These are phyloP conservation scores for Lentinula novae-zelandiae DNA, from an alignment of 1,284 basidiomycete genomes.

Conservation along the genomic window DNA sequence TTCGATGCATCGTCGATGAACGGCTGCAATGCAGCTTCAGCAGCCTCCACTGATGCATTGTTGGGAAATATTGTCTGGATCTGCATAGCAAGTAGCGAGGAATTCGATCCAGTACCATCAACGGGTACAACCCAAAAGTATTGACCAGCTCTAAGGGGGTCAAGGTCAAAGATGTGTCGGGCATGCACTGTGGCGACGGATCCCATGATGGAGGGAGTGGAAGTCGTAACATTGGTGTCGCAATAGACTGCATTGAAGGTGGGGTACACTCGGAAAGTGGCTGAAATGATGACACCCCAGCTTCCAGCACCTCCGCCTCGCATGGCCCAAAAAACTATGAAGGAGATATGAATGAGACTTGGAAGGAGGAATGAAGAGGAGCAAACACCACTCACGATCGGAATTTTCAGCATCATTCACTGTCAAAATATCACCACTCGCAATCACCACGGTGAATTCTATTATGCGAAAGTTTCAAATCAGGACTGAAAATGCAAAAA, in stretches of 20 bases:
- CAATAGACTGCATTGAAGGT: constrained; percentile 25
- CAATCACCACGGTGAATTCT: no score
- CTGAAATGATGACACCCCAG: constrained; percentile 30
- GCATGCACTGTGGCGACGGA: constrained; percentile 18
- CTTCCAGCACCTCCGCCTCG: constrained; percentile 31
- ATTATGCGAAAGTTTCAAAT: no score
- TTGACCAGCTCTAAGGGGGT: constrained; percentile 25
- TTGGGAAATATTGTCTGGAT: constrained; percentile 16
- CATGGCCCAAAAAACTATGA: constrained; percentile 29
- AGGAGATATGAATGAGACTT: neutral
- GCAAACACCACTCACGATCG: no score
- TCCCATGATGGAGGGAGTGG: constrained; percentile 10
- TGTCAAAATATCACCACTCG: no score
- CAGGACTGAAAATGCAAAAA: no score
- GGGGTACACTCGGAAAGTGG: constrained; percentile 28
- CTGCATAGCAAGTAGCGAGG: neutral
- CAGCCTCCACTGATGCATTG: constrained; percentile 11
- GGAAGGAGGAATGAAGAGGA: no score
- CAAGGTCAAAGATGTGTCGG: constrained; percentile 31
- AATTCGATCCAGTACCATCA: constrained; percentile 2
- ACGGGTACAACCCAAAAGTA: constrained; percentile 24
- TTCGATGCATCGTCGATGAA: constrained; percentile 22
- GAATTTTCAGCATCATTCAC: no score
- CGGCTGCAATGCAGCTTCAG: constrained; percentile 22
- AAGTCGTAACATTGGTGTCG: constrained; percentile 13